A percentile compares a stretch with the other conserved stretches of the same genome.
Conservation (phyloP, 2,329 filamentous ascomycete genomes). For the Aspergillus proliferans region DNA sequence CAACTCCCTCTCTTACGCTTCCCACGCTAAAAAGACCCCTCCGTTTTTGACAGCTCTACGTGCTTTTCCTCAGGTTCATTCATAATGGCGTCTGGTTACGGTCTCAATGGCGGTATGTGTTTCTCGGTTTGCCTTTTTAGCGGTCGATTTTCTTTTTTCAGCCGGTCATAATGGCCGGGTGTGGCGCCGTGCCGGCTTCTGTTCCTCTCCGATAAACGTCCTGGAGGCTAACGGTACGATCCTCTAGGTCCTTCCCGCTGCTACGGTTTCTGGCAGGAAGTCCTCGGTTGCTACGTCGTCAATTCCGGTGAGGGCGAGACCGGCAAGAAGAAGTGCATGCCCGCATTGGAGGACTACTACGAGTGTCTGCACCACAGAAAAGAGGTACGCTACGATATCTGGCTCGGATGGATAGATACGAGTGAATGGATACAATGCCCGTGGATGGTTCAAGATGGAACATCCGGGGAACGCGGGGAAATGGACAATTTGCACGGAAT, state of each 20-base stretch:
- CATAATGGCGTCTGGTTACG: constrained; percentile 47
- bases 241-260: constrained; percentile 65
- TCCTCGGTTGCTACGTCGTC: constrained; percentile 95
- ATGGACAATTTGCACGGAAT: background rate
- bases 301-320: constrained; percentile 76
- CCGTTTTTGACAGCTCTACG: constrained; percentile 8
- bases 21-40: constrained; percentile 7
- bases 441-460: background rate
- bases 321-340: constrained; percentile 81
- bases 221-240: constrained; percentile 15
- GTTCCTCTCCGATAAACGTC: constrained; percentile 9
- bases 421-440: background rate
- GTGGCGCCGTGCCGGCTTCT: constrained; percentile 3
- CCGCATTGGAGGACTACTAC: constrained; percentile 91
- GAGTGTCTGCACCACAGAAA: constrained; percentile 99
- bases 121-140: background rate
- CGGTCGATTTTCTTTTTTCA: background rate
- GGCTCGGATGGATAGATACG: background rate
- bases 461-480: background rate
- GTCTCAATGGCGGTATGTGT: constrained; percentile 49
- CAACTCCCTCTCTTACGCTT: constrained; percentile 10
- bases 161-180: constrained; percentile 5
- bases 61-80: constrained; percentile 9
- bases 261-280: constrained; percentile 99
- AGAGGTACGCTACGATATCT: constrained; percentile 60